phyloP scores from a whole-genome alignment of 2,329 filamentous ascomycete species.

The Proliferodiscus dingleyae region DNA sequence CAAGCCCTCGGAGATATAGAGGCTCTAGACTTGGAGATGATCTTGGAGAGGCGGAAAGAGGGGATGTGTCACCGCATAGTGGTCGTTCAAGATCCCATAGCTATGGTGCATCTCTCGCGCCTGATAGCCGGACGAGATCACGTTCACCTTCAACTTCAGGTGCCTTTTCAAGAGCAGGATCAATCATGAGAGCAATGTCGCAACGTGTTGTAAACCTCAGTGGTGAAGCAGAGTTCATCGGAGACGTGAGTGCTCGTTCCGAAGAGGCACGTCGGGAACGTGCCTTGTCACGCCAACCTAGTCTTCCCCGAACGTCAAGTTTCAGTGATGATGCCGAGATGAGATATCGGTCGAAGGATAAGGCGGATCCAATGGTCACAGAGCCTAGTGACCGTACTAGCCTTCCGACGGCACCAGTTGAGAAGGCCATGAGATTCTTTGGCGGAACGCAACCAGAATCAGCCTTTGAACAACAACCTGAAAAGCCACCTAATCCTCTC shows the following conservation, averaged over 20 bases:
- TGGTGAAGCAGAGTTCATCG: constrained; percentile 80
- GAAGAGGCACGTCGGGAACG: constrained; percentile 17
- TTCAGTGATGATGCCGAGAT: constrained; percentile 23
- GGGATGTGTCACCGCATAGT: constrained; percentile 30
- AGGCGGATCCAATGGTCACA: constrained; percentile 32
- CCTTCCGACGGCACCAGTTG: constrained; percentile 25
- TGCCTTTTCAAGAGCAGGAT: constrained; percentile 64
- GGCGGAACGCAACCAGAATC: constrained; percentile 16
- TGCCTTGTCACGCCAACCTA: constrained; percentile 6
- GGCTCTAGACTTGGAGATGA: constrained; percentile 56
- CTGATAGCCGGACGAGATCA: constrained; percentile 41
- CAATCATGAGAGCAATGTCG: constrained; percentile 81
- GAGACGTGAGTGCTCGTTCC: constrained; percentile 47
- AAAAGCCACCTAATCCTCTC: constrained; percentile 65
- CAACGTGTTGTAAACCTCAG: constrained; percentile 97
- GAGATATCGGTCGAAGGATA: constrained; percentile 22
- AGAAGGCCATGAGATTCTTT: constrained; percentile 28
- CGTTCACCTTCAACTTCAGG: constrained; percentile 61
- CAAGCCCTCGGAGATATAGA: constrained; percentile 34
- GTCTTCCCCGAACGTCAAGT: constrained; percentile 13
- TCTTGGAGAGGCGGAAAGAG: constrained; percentile 54
- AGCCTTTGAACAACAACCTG: constrained; percentile 18
- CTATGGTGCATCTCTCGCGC: constrained; percentile 52
- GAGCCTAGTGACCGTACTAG: constrained; percentile 20
- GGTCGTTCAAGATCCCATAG: constrained; percentile 47